These are phyloP conservation scores for Phaeolepiota aurea DNA, from an alignment of 768 basidiomycete species.

Conservation along the genomic window DNA sequence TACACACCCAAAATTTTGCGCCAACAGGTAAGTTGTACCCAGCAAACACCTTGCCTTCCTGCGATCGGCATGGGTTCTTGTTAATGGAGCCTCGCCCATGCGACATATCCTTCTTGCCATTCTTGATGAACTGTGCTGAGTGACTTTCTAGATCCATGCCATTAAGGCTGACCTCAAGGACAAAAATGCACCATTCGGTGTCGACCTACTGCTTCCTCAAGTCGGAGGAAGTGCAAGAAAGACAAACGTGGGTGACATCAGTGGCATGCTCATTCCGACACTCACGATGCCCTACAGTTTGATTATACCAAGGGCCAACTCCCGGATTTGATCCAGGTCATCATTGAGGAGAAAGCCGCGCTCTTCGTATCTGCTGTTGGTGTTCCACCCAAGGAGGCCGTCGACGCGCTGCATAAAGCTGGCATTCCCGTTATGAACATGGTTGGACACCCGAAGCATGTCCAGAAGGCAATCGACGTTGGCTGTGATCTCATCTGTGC, in stretches of 20 bases:
- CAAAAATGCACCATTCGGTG: conserved; percentile 79
- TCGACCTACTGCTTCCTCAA: conserved; percentile 84
- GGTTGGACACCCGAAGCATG: conserved; percentile 94
- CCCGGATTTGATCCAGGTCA: conserved; percentile 76
- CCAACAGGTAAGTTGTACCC: conserved; percentile 60
- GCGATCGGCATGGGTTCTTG: conserved; percentile 3
- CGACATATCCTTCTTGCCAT: neutral
- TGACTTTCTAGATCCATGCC: conserved; percentile 46
- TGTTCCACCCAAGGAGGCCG: conserved; percentile 72
- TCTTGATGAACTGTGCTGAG: conserved; percentile 5
- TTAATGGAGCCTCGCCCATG: too few species aligned
- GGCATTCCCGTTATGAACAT: conserved; percentile 91
- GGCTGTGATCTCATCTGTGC: conserved; percentile 94
- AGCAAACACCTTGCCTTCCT: too few species aligned
- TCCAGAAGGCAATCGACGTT: conserved; percentile 66
- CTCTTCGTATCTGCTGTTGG: conserved; percentile 92
- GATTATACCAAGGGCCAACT: conserved; percentile 90
- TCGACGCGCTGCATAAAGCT: conserved; percentile 76
- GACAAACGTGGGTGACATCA: conserved; percentile 72
- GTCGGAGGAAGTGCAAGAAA: conserved; percentile 83
- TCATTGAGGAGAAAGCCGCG: conserved; percentile 82
- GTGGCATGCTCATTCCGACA: too few species aligned
- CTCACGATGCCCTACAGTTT: too few species aligned
- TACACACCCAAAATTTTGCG: conserved; percentile 79
- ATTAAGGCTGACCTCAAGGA: conserved; percentile 69